Evolutionary conservation across 352 stramenopile genomes (phyloP).

Genomic region (Pythium rhizo-oryzae): DNA sequence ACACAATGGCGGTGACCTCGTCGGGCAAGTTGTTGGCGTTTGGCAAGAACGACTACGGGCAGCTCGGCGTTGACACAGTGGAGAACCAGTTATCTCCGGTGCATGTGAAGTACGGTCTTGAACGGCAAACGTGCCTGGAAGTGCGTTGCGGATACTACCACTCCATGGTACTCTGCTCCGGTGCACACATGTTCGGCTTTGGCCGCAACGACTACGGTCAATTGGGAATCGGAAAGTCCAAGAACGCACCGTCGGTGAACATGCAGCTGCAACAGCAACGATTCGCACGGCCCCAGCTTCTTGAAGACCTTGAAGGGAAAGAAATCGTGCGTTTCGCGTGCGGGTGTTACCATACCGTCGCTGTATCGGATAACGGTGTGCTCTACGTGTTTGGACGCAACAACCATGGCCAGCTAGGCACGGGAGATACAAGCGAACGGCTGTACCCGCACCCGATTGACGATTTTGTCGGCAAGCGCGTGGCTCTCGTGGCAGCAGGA

Average conservation of each 20-base stretch:
- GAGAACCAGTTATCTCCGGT: slow-evolving; percentile 70
- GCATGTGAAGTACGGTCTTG: slow-evolving; percentile 53
- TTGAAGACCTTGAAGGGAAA: slow-evolving; percentile 82
- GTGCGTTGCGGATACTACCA: slow-evolving; percentile 94
- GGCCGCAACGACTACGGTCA: slow-evolving; percentile 95
- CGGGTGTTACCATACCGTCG: slow-evolving; percentile 92
- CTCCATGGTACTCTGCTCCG: slow-evolving; percentile 77
- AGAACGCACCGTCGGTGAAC: slow-evolving; percentile 40
- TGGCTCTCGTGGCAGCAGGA: slow-evolving; percentile 88
- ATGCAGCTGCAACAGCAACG: slow-evolving; percentile 74
- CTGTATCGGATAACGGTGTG: slow-evolving; percentile 88
- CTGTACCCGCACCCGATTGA: slow-evolving; percentile 87
- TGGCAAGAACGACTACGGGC: slow-evolving; percentile 95
- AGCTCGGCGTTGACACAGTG: slow-evolving; percentile 82
- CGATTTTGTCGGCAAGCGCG: slow-evolving; percentile 88
- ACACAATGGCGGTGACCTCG: slow-evolving; percentile 81
- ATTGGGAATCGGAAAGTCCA: slow-evolving; percentile 74
- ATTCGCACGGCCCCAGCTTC: slow-evolving; percentile 54
- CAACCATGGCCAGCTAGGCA: slow-evolving; percentile 94
- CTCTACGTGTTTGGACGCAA: slow-evolving; percentile 95
- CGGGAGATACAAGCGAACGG: slow-evolving; percentile 88
- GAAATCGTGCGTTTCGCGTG: slow-evolving; percentile 85
- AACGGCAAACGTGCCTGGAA: slow-evolving; percentile 72
- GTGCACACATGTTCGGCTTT: slow-evolving; percentile 83
- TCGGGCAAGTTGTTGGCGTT: slow-evolving; percentile 79